Evolutionary conservation across 805 yeast species (phyloP).

Genomic region (Candida tammaniensis): DNA sequence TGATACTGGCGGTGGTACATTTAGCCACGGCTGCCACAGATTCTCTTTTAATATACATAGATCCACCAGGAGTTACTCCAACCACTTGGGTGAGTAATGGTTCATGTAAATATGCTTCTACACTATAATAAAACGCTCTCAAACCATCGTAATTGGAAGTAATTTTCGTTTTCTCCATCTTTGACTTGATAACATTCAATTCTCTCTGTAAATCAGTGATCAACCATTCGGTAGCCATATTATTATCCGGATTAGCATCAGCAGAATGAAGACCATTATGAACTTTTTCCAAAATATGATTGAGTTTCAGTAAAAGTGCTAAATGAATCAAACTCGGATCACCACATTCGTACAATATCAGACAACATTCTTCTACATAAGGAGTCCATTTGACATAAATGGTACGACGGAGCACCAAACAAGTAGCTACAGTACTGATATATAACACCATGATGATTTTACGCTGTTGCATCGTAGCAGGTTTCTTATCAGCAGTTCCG

Average conservation of each 20-base stretch:
- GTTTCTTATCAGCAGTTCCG: constrained; percentile 19
- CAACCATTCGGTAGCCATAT: constrained; percentile 35
- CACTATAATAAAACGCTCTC: constrained; percentile 48
- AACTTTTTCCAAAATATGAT: constrained; percentile 59
- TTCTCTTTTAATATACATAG: constrained; percentile 15
- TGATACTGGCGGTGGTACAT: constrained; percentile 54
- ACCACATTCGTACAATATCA: constrained; percentile 38
- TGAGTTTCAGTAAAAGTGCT: constrained; percentile 58
- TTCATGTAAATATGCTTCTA: constrained; percentile 66
- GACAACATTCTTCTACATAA: constrained; percentile 61
- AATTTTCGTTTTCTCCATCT: constrained; percentile 38
- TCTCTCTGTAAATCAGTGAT: constrained; percentile 49
- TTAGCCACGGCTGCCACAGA: constrained; percentile 44
- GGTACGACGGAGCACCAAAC: constrained; percentile 63
- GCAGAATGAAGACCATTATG: constrained; percentile 47
- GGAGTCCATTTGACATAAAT: constrained; percentile 63
- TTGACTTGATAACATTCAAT: constrained; percentile 37
- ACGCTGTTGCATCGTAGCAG: constrained; percentile 40
- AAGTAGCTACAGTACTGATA: constrained; percentile 58
- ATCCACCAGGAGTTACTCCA: constrained; percentile 14
- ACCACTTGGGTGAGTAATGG: constrained; percentile 38
- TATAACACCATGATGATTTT: constrained; percentile 58
- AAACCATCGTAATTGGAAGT: constrained; percentile 18
- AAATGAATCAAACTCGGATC: constrained; percentile 36
- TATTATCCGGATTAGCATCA: constrained; percentile 18